These are phyloP conservation scores for Fagopyrum tataricum DNA, from an alignment of 148 eudicot genomes.

Conservation along the genomic window DNA sequence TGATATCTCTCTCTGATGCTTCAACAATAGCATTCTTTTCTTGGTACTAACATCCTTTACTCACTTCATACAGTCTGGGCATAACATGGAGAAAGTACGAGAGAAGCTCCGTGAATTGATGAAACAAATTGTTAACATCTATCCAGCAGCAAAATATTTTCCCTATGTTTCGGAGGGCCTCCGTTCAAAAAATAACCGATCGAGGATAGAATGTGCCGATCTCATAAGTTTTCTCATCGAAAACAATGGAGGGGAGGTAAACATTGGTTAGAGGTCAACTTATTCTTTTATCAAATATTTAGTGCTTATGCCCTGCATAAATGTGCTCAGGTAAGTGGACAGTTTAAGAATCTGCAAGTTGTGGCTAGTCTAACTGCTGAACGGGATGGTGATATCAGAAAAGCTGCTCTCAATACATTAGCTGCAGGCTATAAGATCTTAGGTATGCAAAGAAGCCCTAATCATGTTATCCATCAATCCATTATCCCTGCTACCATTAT, in stretches of 20 bases:
- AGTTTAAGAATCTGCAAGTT: slow-evolving; percentile 84
- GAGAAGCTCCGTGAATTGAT: slow-evolving; percentile 82
- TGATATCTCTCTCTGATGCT: background rate
- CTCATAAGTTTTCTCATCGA: slow-evolving; percentile 82
- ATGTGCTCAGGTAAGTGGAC: slow-evolving; percentile 60
- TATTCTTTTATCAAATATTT: background rate
- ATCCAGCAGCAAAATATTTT: slow-evolving; percentile 78
- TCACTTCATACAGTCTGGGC: slow-evolving; percentile 61
- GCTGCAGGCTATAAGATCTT: slow-evolving; percentile 92
- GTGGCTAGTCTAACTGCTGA: slow-evolving; percentile 94
- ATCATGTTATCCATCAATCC: background rate
- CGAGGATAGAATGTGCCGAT: slow-evolving; percentile 85
- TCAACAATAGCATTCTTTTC: background rate
- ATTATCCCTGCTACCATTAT: background rate
- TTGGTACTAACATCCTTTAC: slow-evolving; percentile 5
- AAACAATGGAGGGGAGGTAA: slow-evolving; percentile 70
- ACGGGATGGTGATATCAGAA: slow-evolving; percentile 90
- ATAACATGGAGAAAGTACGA: slow-evolving; percentile 87
- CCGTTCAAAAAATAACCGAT: slow-evolving; percentile 81
- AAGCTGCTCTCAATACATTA: slow-evolving; percentile 80
- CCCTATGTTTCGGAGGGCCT: slow-evolving; percentile 84
- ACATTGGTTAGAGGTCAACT: background rate
- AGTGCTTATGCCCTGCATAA: background rate
- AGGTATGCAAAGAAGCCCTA: slow-evolving; percentile 39
- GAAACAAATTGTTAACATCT: slow-evolving; percentile 57